Percentiles rank a stretch among this genome's conserved stretches.
These are phyloP conservation scores for Zancudomyces culisetae DNA, from an alignment of 371 early-diverging fungal species.

Conservation along the genomic window DNA sequence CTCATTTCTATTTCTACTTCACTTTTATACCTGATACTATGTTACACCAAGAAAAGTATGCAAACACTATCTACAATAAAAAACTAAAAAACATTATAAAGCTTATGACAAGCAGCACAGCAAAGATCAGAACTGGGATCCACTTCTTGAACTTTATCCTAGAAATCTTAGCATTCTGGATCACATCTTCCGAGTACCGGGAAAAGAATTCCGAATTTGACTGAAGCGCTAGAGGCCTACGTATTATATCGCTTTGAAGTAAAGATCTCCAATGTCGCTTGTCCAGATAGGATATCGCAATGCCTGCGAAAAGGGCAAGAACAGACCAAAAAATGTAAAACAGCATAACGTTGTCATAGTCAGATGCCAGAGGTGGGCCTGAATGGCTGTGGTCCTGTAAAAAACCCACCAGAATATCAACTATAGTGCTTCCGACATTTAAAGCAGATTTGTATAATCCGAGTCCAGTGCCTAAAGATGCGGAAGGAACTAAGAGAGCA, in stretches of 20 bases:
- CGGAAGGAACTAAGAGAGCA: conserved; percentile 34
- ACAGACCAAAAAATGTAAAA: conserved; percentile 29
- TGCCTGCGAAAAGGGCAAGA: neutral
- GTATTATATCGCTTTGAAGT: neutral
- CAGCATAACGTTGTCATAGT: conserved; percentile 30
- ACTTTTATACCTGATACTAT: too few relatives aligned
- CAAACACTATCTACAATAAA: too few relatives aligned
- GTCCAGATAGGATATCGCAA: neutral
- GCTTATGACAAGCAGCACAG: neutral
- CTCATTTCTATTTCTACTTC: too few relatives aligned
- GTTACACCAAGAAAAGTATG: too few relatives aligned
- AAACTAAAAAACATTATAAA: neutral
- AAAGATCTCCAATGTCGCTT: neutral
- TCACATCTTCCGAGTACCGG: neutral
- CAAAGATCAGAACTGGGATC: neutral
- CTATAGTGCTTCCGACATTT: conserved; percentile 39
- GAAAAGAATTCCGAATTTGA: neutral
- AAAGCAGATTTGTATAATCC: conserved; percentile 44
- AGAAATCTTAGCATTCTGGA: neutral
- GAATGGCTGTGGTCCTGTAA: conserved; percentile 26
- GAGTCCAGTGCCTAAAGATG: conserved; percentile 42
- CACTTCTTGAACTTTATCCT: neutral
- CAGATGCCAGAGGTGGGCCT: conserved; percentile 20
- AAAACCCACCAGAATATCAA: conserved; percentile 41
- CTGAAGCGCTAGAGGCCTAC: neutral